Percentiles rank a stretch among this genome's conserved stretches.
phyloP scores from a whole-genome alignment of 805 yeast species.

The Candida quercuum region DNA sequence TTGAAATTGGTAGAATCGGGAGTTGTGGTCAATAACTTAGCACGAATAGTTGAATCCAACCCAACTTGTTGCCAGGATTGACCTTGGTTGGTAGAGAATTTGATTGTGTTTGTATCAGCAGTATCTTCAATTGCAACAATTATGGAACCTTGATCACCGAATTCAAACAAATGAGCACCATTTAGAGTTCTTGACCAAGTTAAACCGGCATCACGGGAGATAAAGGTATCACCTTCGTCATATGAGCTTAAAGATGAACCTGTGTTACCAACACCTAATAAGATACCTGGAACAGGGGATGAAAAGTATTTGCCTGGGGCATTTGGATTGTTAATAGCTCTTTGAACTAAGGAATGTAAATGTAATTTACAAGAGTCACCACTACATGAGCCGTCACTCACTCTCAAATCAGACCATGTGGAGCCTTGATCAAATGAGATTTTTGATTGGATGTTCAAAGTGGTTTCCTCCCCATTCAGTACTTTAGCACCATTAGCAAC shows the following conservation, averaged over 20 bases:
- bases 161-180: slow-evolving; percentile 47
- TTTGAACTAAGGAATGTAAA: slow-evolving; percentile 30
- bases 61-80: slow-evolving; percentile 49
- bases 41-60: slow-evolving; percentile 39
- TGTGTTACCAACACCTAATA: slow-evolving; percentile 38
- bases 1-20: slow-evolving; percentile 65
- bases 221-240: slow-evolving; percentile 41
- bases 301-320: slow-evolving; percentile 27
- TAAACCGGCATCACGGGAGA: slow-evolving; percentile 76
- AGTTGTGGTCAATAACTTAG: slow-evolving; percentile 45
- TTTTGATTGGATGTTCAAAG: slow-evolving; percentile 21
- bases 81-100: slow-evolving; percentile 72
- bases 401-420: slow-evolving; percentile 26
- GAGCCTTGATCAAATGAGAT: slow-evolving; percentile 35
- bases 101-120: slow-evolving; percentile 30
- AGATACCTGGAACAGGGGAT: slow-evolving; percentile 40
- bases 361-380: slow-evolving; percentile 25
- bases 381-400: slow-evolving; percentile 20
- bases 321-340: slow-evolving; percentile 16
- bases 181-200: slow-evolving; percentile 58
- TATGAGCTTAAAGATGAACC: slow-evolving; percentile 22
- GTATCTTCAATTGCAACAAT: slow-evolving; percentile 52
- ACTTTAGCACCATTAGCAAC: slow-evolving; percentile 18
- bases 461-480: slow-evolving; percentile 3
- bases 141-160: slow-evolving; percentile 78